Evolutionary conservation across 805 yeast genomes (phyloP), one percentile per base, ranked within the genome.

Genomic region (Starmerella apis): DNA sequence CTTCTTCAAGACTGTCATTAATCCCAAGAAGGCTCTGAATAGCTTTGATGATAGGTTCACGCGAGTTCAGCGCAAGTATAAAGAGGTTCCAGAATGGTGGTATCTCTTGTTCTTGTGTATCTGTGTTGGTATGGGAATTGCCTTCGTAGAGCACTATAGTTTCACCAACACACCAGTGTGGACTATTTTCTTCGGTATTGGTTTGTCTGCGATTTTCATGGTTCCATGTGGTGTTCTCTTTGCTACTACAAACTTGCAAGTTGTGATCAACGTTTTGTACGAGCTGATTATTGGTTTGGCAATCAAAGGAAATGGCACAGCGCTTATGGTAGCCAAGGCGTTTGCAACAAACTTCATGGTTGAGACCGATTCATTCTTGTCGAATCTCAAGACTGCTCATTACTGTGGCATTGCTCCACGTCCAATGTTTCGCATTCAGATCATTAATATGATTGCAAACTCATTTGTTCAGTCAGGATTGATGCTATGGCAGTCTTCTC

Each of bases 41-140:
- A 58, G 55, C n/a, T 66, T 58, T 54, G 59, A 72, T 19, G 84
- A 80, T 57, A 76, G 81, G 2, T 81, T 77, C 57, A 72, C 78
- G 50, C 68, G 66, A 42, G 76, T 77, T 73, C 78, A 79, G 81
- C 55, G 72, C 9, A 62, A 63, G 27, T 78, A 79, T 61, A 70
- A 69, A 22, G 85, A 79, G 57, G 82, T 78, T 27, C 85, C 82
- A 16, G 76, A 73, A 49, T 72, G 73, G 72, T 75, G 71, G 77
- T 76, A 71, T 54, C 49, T 70, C 13, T 31, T 59, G 7, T 68
- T 75, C 14, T 60, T 79, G 31, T 49, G 72, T 24, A 56, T 66
- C 1, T 70, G 79, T 24, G 62, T 77, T 1, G 59, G 64, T 4
- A 68, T 73, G 53, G 78, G 77, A 0, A 62, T 76, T n/a, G 55